Conservation (phyloP, 108 stramenopile species). For the Bacterosira constricta region DNA sequence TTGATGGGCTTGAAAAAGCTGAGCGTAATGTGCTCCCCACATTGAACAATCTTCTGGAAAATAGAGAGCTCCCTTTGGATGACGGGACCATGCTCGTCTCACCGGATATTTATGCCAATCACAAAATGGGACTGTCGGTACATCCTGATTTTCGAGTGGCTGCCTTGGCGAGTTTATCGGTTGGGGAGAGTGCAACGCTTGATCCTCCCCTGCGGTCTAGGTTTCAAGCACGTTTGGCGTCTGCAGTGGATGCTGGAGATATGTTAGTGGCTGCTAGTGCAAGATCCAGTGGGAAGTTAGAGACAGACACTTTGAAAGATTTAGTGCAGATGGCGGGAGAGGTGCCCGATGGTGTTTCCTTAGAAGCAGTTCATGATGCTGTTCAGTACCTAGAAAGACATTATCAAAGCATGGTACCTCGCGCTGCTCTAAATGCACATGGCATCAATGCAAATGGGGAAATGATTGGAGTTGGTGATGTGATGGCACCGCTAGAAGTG, state of each 20-base stretch:
- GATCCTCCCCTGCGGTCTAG: slow-evolving; percentile 87
- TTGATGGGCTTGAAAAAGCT: slow-evolving; percentile 89
- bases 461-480: slow-evolving; percentile 47
- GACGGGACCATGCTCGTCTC: slow-evolving; percentile 66
- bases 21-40: slow-evolving; percentile 86
- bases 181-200: slow-evolving; percentile 55
- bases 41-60: slow-evolving; percentile 86
- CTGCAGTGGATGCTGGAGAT: slow-evolving; percentile 35
- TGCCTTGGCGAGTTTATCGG: slow-evolving; percentile 57
- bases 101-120: slow-evolving; percentile 16
- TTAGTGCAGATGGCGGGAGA: slow-evolving; percentile 23
- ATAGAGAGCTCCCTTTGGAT: slow-evolving; percentile 82
- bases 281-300: slow-evolving; percentile 19
- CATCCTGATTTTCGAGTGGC: slow-evolving; percentile 85
- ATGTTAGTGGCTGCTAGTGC: slow-evolving; percentile 43
- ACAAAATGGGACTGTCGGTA: slow-evolving; percentile 42
- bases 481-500: slow-evolving; percentile 9
- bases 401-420: slow-evolving; percentile 30
- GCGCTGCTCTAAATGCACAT: slow-evolving; percentile 44
- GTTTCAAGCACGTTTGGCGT: slow-evolving; percentile 61
- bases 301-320: slow-evolving; percentile 30
- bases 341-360: slow-evolving; percentile 20
- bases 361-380: slow-evolving; percentile 45
- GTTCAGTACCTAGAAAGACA: slow-evolving; percentile 31
- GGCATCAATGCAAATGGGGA: slow-evolving; percentile 21